Conservation (phyloP, 2,329 filamentous ascomycete species). For the Microascus cirrosus region DNA sequence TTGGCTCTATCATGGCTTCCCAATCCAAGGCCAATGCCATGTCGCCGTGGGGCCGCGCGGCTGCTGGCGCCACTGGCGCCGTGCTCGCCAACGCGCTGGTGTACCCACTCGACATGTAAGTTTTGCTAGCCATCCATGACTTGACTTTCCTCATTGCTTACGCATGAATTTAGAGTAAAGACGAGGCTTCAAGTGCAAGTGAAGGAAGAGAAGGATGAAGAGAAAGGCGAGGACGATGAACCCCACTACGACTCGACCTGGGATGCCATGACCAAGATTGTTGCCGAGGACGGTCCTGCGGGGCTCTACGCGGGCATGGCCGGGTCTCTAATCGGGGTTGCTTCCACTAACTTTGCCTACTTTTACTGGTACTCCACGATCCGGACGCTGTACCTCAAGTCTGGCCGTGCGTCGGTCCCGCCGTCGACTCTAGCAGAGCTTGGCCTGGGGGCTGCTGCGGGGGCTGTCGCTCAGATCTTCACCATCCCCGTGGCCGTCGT, state of each 20-base stretch:
- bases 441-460: slow-evolving; percentile 73
- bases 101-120: slow-evolving; percentile 94
- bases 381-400: slow-evolving; percentile 64
- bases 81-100: slow-evolving; percentile 91
- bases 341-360: slow-evolving; percentile 97
- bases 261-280: slow-evolving; percentile 80
- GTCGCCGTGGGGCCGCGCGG: slow-evolving; percentile 85
- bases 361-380: slow-evolving; percentile 98
- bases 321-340: slow-evolving; percentile 80
- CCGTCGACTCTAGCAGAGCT: slow-evolving; percentile 78
- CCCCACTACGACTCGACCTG: slow-evolving; percentile 77
- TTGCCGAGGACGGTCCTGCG: slow-evolving; percentile 63
- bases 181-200: slow-evolving; percentile 93
- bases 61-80: slow-evolving; percentile 85
- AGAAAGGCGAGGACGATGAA: slow-evolving; percentile 35
- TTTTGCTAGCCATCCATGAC: slow-evolving; percentile 8
- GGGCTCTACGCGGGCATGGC: slow-evolving; percentile 86
- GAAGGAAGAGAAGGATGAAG: slow-evolving; percentile 11
- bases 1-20: slow-evolving; percentile 28
- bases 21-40: slow-evolving; percentile 58
- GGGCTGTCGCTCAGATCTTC: slow-evolving; percentile 86
- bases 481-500: slow-evolving; percentile 95
- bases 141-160: neutral
- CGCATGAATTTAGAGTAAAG: slow-evolving; percentile 60
- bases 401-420: slow-evolving; percentile 34